A percentile compares a stretch with the other conserved stretches of the same genome.
Conservation (phyloP, 208 protist genomes). For the Tetramitus jugosus region DNA sequence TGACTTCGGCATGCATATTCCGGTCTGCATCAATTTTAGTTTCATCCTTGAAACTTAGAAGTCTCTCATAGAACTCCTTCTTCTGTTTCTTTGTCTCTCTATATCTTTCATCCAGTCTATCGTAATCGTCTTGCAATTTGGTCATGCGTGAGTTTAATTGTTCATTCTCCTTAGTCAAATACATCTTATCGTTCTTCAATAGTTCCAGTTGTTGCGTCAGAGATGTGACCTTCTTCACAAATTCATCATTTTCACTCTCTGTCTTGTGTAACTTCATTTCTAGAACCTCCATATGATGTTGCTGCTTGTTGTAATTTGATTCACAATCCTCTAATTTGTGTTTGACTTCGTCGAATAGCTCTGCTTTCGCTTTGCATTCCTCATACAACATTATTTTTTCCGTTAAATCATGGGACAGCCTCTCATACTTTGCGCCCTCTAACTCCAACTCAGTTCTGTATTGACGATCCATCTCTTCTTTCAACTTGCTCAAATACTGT, state of each 20-base stretch:
- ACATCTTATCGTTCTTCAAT: conserved; percentile 21
- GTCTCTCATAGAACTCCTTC: neutral
- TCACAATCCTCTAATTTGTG: neutral
- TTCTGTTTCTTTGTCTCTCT: conserved; percentile 1
- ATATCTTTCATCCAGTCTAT: neutral
- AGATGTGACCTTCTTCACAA: neutral
- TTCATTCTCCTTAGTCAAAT: conserved; percentile 1
- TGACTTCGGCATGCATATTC: neutral
- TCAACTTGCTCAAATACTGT: neutral
- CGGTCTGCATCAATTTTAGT: conserved; percentile 1
- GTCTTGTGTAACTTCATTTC: neutral
- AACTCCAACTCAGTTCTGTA: neutral
- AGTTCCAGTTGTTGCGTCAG: neutral
- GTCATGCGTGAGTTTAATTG: no score
- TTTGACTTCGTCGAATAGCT: neutral
- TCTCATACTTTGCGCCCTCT: neutral
- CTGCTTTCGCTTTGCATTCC: conserved; percentile 8
- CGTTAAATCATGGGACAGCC: neutral
- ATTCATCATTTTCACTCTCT: neutral
- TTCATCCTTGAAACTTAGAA: neutral
- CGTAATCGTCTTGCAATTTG: neutral
- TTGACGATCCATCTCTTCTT: neutral
- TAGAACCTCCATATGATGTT: neutral
- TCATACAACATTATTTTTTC: neutral
- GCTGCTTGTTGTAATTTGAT: neutral